Conservation (phyloP, 2,329 filamentous ascomycete genomes). For the Nakataea oryzae region DNA sequence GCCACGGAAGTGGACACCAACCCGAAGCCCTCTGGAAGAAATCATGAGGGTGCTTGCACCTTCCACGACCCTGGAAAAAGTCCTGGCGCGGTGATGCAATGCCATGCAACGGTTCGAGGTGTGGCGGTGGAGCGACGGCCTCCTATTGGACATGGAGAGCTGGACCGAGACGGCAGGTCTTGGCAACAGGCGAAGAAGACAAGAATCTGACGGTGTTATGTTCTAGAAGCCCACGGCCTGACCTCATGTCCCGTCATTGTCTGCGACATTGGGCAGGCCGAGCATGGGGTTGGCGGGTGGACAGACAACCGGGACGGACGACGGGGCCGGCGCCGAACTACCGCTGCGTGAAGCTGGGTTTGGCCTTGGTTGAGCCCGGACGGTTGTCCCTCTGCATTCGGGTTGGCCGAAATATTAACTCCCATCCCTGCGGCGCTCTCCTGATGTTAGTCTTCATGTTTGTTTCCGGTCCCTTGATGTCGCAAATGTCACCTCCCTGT, state of each 20-base stretch:
- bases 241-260: background rate
- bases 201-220: background rate
- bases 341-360: background rate
- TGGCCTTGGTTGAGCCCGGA: background rate
- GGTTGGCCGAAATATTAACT: background rate
- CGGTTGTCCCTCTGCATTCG: background rate
- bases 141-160: background rate
- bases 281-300: background rate
- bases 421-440: background rate
- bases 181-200: too few species aligned
- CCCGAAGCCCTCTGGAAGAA: background rate
- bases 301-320: too few species aligned
- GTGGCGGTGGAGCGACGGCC: too few species aligned
- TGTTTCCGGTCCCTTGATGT: background rate
- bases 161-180: background rate
- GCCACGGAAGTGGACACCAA: background rate
- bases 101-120: background rate
- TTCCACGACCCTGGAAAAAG: constrained; percentile 1
- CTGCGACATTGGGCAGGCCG: background rate
- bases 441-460: background rate
- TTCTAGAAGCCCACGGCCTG: background rate
- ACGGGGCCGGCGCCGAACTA: background rate
- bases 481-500: background rate
- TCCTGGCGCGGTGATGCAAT: background rate
- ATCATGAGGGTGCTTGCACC: background rate